Conservation (phyloP, 306 rosid species). For the Trifolium repens region DNA sequence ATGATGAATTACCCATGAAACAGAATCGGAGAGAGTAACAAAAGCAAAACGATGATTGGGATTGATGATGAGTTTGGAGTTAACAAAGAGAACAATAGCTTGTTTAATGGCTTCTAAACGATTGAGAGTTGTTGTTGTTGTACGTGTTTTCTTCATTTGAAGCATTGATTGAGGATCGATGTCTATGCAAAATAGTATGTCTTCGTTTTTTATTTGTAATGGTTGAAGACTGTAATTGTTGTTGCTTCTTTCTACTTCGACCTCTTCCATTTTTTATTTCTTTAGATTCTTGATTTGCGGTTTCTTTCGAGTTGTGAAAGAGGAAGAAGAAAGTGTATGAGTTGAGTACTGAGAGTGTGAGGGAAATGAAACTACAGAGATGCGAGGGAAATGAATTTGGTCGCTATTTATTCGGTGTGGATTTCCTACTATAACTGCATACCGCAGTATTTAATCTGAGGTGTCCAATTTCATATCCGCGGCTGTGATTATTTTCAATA, state of each 20-base stretch:
- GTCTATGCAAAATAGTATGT: conserved; percentile 74
- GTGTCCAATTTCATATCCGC: too few species aligned
- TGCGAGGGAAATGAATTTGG: too few species aligned
- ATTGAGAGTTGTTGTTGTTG: conserved; percentile 49
- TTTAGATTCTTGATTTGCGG: too few species aligned
- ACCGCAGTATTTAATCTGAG: too few species aligned
- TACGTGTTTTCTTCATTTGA: conserved; percentile 64
- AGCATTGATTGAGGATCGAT: conserved; percentile 68
- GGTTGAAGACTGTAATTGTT: conserved; percentile 62
- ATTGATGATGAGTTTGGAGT: conserved; percentile 84
- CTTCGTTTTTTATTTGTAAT: conserved; percentile 65
- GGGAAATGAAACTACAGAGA: too few species aligned
- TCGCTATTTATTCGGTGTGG: too few species aligned
- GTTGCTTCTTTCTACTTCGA: conserved; percentile 45
- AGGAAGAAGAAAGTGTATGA: too few species aligned
- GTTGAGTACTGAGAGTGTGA: too few species aligned
- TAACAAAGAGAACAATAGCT: conserved; percentile 75
- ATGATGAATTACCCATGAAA: conserved; percentile 54
- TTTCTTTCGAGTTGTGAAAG: too few species aligned
- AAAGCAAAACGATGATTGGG: conserved; percentile 88
- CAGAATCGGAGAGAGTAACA: conserved; percentile 57
- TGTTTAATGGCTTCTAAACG: conserved; percentile 87
- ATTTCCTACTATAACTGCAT: too few species aligned
- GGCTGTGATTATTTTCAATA: too few species aligned
- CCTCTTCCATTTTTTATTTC: conserved; percentile 55